These are phyloP conservation scores for Penicillium fuscoglaucum DNA, from an alignment of 2,329 filamentous ascomycete genomes.

Conservation along the genomic window DNA sequence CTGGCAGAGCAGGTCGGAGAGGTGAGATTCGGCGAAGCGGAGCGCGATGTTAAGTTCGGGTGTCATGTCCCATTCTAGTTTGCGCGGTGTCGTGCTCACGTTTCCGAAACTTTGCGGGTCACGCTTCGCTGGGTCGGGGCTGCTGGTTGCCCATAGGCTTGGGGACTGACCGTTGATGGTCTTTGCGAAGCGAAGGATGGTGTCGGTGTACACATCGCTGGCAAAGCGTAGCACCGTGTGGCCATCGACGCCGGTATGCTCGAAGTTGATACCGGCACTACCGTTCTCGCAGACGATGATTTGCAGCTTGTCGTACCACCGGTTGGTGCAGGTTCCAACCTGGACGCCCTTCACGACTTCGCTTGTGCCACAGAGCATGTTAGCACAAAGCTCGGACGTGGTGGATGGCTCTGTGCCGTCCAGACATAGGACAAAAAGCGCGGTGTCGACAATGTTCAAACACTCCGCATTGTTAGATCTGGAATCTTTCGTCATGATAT, in stretches of 20 bases:
- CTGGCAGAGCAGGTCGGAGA: constrained; percentile 92
- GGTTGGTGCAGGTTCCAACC: constrained; percentile 94
- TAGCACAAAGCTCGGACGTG: constrained; percentile 85
- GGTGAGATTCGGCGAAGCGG: constrained; percentile 89
- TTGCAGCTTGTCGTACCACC: constrained; percentile 99
- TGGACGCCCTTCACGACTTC: constrained; percentile 91
- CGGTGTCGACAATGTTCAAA: constrained; percentile 91
- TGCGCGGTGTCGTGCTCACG: constrained; percentile 89
- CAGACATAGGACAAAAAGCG: constrained; percentile 86
- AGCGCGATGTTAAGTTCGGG: constrained; percentile 88
- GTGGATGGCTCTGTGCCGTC: constrained; percentile 86
- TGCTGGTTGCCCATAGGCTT: constrained; percentile 84
- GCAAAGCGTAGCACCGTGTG: constrained; percentile 96
- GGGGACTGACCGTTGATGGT: constrained; percentile 94
- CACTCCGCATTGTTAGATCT: constrained; percentile 95
- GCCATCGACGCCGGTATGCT: constrained; percentile 96
- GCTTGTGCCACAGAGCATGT: constrained; percentile 96
- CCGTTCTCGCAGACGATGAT: constrained; percentile 99
- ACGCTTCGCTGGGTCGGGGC: constrained; percentile 88
- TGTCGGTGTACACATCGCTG: constrained; percentile 95
- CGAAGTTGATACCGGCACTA: constrained; percentile 97
- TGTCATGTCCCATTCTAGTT: constrained; percentile 96
- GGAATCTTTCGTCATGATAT: constrained; percentile 80
- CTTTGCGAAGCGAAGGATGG: constrained; percentile 89
- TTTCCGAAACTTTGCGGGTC: constrained; percentile 90